Conservation (phyloP, 2,329 filamentous ascomycete genomes). For the Trichocomaceae sp. region DNA sequence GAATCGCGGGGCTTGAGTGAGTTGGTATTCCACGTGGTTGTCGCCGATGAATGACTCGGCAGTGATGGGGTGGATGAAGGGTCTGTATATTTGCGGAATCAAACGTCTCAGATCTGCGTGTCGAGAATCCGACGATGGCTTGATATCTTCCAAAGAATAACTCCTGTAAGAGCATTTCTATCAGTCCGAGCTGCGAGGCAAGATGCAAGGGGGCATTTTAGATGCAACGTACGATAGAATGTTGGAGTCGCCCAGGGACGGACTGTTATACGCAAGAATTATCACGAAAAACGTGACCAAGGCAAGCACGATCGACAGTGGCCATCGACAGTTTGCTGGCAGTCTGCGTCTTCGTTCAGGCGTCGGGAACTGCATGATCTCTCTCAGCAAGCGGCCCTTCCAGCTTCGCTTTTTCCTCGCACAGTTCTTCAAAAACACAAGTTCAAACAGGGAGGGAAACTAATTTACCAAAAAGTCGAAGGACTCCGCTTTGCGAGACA, state of each 20-base stretch:
- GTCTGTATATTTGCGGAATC: slow-evolving; percentile 11
- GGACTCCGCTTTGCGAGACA: slow-evolving; percentile 10
- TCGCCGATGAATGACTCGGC: slow-evolving; percentile 10
- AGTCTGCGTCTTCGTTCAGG: slow-evolving; percentile 11
- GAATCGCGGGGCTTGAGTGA: slow-evolving; percentile 8
- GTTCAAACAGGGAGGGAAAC: not conserved
- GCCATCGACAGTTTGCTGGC: slow-evolving; percentile 12
- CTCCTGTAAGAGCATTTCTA: not conserved
- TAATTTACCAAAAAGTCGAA: slow-evolving; percentile 6
- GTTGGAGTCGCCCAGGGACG: slow-evolving; percentile 5
- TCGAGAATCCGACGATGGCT: not conserved
- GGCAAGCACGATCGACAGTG: slow-evolving; percentile 2
- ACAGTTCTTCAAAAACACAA: not conserved
- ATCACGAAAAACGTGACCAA: slow-evolving; percentile 4
- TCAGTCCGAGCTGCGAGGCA: slow-evolving; percentile 1
- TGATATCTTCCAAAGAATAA: slow-evolving; percentile 7
- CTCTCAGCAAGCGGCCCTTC: not conserved
- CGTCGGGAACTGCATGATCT: slow-evolving; percentile 6
- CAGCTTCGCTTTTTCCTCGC: not conserved
- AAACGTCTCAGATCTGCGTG: slow-evolving; percentile 7
- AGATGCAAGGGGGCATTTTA: not conserved
- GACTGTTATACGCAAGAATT: slow-evolving; percentile 10
- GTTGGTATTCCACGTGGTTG: slow-evolving; percentile 7
- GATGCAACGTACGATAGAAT: slow-evolving; percentile 6
- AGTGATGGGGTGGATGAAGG: slow-evolving; percentile 10